Evolutionary conservation across 305 asterid genomes (phyloP).

Genomic region (Fraxinus latifolia): DNA sequence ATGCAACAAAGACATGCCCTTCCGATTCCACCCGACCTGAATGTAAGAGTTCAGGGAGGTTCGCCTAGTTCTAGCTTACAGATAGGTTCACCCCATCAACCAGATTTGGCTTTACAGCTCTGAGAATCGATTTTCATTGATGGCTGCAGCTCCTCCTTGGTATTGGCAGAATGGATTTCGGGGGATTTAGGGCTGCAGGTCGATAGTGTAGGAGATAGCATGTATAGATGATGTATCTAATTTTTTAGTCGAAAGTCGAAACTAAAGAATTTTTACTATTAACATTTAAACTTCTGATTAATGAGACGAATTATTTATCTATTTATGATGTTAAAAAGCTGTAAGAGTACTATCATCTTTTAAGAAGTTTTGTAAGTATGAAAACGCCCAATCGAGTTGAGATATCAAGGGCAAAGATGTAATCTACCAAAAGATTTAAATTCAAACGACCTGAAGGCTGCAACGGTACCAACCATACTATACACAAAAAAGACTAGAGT

Average conservation of each 20-base stretch:
- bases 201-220: conserved; percentile 32
- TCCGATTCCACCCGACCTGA: conserved; percentile 54
- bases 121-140: conserved; percentile 32
- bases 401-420: not conserved
- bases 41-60: conserved; percentile 45
- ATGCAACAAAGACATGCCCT: conserved; percentile 28
- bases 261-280: conserved; percentile 24
- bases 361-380: not conserved
- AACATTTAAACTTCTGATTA: conserved; percentile 33
- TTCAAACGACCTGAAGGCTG: not conserved
- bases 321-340: conserved; percentile 21
- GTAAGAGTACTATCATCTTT: not conserved
- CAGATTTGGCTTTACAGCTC: conserved; percentile 84
- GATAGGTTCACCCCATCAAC: conserved; percentile 64
- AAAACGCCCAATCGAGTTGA: not conserved
- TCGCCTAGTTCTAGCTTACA: conserved; percentile 66
- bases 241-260: conserved; percentile 31
- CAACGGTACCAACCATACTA: not conserved
- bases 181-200: conserved; percentile 27
- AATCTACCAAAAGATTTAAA: not conserved
- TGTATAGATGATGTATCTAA: conserved; percentile 57
- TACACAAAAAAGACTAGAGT: not conserved
- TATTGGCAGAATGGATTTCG: conserved; percentile 7
- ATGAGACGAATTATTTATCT: conserved; percentile 20
- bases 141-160: conserved; percentile 24